Evolutionary conservation across 805 yeast genomes (phyloP), one percentile per base, ranked within the genome.

Genomic region (Cyberlindnera euphorbiiphila): DNA sequence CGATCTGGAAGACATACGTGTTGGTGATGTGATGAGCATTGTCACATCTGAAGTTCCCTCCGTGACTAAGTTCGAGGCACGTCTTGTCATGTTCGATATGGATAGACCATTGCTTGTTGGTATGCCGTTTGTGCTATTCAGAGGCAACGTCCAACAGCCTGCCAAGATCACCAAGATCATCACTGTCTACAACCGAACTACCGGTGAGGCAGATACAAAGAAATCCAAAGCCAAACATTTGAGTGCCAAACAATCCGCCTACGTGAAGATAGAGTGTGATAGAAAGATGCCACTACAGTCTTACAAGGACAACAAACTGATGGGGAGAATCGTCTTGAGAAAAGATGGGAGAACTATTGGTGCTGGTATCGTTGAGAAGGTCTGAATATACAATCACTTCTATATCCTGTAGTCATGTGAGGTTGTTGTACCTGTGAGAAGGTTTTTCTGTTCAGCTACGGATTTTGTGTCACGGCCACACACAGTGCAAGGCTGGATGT

Each of bases 261-360:
- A 87, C 64, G 96, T 93, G 56, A 81, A 80, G 64, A 76, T 89
- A 74, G 80, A 87, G 60, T 67, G 85, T 60, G 88, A 85, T 6
- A 47, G 57, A 78, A 89, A 95, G 61, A 78, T 91, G 75, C 89
- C 96, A 71, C 95, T 89, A 56, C 96, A 91, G 74, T 77, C 91
- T 57, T 91, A 80, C 81, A 72, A 80, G 64, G 93, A 87, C 65
- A 88, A 91, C 81, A 96, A 91, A 68, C 96, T 94, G 74, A 72
- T 91, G 70, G 93, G 96, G 74, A 88, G 98, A 82, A 76, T 91
- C 74, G 91, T 89, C 63, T 94, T 89, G 76, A 89, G 98, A 84
- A 96, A 89, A 73, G 89, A 89, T 95, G 87, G 97, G 76, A 94
- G 85, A 72, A 89, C 98, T 56, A 96, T 91, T 62, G 97, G 96